Evolutionary conservation across 257 asterid genomes (phyloP).

Genomic region (Nicotiana sylvestris): DNA sequence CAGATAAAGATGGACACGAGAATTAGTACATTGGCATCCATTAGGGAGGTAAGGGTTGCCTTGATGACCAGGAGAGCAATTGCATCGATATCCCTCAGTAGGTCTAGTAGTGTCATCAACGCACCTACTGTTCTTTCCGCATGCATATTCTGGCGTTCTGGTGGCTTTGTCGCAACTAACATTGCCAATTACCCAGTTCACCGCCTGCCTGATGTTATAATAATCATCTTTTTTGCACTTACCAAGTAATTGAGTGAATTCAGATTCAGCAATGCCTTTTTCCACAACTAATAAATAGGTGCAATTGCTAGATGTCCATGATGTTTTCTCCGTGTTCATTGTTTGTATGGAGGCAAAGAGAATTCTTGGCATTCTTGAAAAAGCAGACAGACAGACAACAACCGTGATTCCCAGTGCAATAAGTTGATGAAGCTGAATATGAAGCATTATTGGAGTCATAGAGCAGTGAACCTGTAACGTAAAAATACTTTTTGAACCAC

Average conservation of each 20-base stretch:
- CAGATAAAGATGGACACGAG: neutral
- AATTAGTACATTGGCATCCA: conserved; percentile 34
- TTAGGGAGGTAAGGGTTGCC: conserved; percentile 36
- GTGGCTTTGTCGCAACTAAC: conserved; percentile 11
- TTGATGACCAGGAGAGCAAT: conserved; percentile 22
- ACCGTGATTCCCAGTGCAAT: conserved; percentile 26
- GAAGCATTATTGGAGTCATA: neutral
- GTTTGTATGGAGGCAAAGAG: neutral
- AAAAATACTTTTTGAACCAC: too few relatives aligned
- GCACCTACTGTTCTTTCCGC: conserved; percentile 18
- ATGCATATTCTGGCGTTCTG: neutral
- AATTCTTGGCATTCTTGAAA: neutral
- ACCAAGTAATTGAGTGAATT: neutral
- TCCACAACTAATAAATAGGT: conserved; percentile 12
- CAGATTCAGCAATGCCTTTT: neutral
- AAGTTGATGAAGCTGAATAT: neutral
- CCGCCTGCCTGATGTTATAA: neutral
- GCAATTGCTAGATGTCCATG: conserved; percentile 20
- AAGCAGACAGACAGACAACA: conserved; percentile 18
- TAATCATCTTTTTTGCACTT: neutral
- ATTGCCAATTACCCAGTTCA: conserved; percentile 28
- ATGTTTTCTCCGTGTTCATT: conserved; percentile 11
- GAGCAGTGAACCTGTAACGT: too few relatives aligned
- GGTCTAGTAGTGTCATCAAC: neutral
- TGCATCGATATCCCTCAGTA: conserved; percentile 19